phyloP scores from a whole-genome alignment of 2,329 filamentous ascomycete species.

The Fusarium citri region DNA sequence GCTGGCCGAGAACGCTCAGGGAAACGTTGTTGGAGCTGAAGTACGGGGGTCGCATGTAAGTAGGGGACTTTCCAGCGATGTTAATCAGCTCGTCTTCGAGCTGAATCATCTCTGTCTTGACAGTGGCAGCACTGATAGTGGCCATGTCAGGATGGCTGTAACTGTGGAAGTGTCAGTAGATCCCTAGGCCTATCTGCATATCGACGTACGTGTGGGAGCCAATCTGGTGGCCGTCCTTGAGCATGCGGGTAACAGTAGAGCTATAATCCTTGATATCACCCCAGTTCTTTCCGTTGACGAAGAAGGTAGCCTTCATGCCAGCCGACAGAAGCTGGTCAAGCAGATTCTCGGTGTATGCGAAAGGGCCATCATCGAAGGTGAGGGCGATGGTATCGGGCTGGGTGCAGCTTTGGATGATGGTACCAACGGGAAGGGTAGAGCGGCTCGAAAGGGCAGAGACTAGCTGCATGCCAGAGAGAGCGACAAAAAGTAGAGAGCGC shows the following conservation, averaged over 20 bases:
- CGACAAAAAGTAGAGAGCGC: background rate
- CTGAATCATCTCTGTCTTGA: background rate
- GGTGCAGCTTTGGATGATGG: background rate
- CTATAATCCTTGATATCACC: slow-evolving; percentile 18
- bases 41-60: background rate
- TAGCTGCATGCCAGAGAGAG: background rate
- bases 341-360: slow-evolving; percentile 49
- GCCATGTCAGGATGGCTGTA: background rate
- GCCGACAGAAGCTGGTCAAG: slow-evolving; percentile 47
- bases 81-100: background rate
- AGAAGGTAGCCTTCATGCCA: slow-evolving; percentile 47
- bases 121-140: background rate
- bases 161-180: background rate
- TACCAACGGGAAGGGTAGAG: background rate
- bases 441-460: background rate
- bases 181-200: background rate
- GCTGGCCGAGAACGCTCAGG: background rate
- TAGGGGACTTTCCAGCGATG: background rate
- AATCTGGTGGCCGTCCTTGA: background rate
- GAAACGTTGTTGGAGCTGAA: background rate
- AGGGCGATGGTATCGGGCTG: background rate
- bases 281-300: slow-evolving; percentile 37
- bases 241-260: background rate
- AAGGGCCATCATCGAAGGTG: background rate
- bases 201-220: background rate